Base-by-base conservation (phyloP, 2,329 filamentous ascomycete genomes). In the Claviceps sp. region DNA sequence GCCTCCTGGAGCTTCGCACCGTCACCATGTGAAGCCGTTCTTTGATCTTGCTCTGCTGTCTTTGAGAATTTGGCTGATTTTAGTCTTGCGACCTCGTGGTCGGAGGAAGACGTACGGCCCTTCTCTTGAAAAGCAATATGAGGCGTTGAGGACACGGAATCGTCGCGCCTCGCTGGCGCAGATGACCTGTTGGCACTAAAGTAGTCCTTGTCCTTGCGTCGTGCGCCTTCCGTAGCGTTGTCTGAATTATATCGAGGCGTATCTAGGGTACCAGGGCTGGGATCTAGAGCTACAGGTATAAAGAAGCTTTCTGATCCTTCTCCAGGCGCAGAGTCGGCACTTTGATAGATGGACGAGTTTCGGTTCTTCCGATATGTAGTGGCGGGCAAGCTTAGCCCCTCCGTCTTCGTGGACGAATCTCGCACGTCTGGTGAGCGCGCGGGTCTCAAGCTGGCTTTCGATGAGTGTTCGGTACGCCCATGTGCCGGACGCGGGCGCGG, bases 121-220 rank as follows among this genome's bases (percentile, higher is more conserved):
- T 90, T 93, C 61, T 95, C 88, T 65, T 95, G 88, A 64, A 89
- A 94, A 22, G 88, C 86, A 60, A 95, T 95, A 62, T 95, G 89
- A n/a, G 89, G 88, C 16, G 87, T 89, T 2, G 82, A 78, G 54
- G 71, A 65, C 52, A 72, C 70, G 1, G 75, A 76, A 44, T 77
- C 76, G 16, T 61, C 62, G 47, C 72, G 73, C 58, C 68, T 75
- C 50, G 78, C 73, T 3, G 66, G 57, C 16, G 68, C 58, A 2
- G 65, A 58, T n/a, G 67, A 62, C 62, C 73, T 76, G 37, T 69
- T 55, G 5, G 68, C 60, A 49, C 65, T 70, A 61, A 84, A 84
- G 58, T 84, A 84, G 57, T 86, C 82, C 55, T 73, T 77, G 24
- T 79, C 74, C 56, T 72, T 74, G 51, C 67, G 69, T 62, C 72